These are phyloP conservation scores for Toxoplasma gondii DNA, from an alignment of 169 alveolate species.

Conservation along the genomic window DNA sequence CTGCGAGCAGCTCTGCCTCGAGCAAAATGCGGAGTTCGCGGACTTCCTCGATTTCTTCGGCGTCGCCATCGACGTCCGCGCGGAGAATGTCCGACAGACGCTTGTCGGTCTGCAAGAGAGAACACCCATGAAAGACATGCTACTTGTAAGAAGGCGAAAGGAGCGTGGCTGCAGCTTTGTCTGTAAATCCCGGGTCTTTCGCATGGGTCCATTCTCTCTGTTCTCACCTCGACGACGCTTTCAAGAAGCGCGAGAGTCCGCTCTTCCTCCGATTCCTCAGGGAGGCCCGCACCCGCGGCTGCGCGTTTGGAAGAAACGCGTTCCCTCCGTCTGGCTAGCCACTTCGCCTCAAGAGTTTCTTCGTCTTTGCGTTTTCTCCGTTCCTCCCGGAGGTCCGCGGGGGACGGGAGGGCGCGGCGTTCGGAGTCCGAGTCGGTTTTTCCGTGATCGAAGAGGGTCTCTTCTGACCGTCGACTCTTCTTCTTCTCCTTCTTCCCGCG, in stretches of 20 bases:
- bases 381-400: background rate
- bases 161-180: background rate
- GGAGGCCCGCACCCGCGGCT: background rate
- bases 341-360: background rate
- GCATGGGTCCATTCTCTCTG: background rate
- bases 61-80: constrained; percentile 4
- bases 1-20: background rate
- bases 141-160: background rate
- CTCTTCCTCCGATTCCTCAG: background rate
- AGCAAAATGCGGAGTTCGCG: constrained; percentile 5
- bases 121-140: background rate
- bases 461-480: background rate
- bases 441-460: background rate
- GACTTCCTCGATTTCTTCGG: constrained; percentile 24
- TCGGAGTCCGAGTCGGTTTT: background rate
- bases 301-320: background rate
- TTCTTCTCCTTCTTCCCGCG: background rate
- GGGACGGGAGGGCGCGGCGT: background rate
- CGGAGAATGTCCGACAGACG: background rate
- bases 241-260: constrained; percentile 15
- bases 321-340: constrained; percentile 3
- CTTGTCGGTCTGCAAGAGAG: background rate
- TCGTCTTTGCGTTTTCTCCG: too few relatives aligned
- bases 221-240: constrained; percentile 18
- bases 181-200: background rate